Evolutionary conservation across 176 grass and related monocot species (phyloP).

Genomic region (Tillandsia fasciculata): DNA sequence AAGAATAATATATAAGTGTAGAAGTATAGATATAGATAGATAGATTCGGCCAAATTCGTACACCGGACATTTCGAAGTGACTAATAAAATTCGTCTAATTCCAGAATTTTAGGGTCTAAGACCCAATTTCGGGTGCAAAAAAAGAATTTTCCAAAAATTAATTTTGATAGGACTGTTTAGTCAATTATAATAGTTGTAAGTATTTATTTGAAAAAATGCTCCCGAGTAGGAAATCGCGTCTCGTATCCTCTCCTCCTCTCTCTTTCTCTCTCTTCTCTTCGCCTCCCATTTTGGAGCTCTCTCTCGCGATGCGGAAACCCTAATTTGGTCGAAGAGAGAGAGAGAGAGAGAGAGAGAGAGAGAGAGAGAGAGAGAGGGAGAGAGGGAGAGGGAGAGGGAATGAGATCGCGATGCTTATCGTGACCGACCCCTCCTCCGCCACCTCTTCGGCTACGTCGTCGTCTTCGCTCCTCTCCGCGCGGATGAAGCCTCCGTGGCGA

Average conservation of each 20-base stretch:
- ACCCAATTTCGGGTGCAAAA: too few relatives aligned
- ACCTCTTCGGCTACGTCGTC: not conserved
- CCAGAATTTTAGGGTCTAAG: too few relatives aligned
- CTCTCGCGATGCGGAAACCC: constrained; percentile 1
- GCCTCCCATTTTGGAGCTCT: not conserved
- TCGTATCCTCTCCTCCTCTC: not conserved
- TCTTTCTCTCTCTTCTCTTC: not conserved
- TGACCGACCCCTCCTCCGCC: not conserved
- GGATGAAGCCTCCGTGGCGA: not conserved
- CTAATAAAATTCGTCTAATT: too few relatives aligned
- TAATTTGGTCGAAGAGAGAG: not conserved
- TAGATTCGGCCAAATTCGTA: too few relatives aligned
- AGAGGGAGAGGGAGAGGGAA: not conserved
- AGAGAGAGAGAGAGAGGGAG: not conserved
- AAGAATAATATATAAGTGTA: too few relatives aligned
- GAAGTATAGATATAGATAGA: too few relatives aligned
- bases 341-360: not conserved
- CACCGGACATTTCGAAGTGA: too few relatives aligned
- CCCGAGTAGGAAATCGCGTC: not conserved
- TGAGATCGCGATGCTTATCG: constrained; percentile 7
- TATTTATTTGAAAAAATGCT: not conserved
- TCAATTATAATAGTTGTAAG: too few relatives aligned
- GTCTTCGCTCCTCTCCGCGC: not conserved
- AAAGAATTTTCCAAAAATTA: too few relatives aligned
- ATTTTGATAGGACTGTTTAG: too few relatives aligned